phyloP scores from a whole-genome alignment of 2,329 filamentous ascomycete species.

The Fusarium aywerte region DNA sequence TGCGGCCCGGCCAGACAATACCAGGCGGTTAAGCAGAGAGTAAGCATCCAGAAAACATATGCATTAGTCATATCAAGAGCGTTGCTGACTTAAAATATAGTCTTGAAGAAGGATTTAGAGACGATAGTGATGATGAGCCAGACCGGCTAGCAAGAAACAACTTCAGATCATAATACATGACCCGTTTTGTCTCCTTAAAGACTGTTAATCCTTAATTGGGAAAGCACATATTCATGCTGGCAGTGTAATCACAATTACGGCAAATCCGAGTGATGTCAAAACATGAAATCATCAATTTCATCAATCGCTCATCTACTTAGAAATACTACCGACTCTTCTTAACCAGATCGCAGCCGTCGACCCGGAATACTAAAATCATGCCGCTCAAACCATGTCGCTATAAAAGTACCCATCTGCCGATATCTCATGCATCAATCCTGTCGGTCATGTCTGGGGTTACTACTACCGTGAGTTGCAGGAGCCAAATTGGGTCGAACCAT shows the following conservation, averaged over 20 bases:
- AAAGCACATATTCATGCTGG: not conserved
- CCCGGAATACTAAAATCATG: not conserved
- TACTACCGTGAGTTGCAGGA: too few species aligned
- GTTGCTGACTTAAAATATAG: constrained; percentile 46
- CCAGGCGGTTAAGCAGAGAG: constrained; percentile 78
- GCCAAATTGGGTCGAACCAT: not conserved
- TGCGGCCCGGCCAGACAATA: constrained; percentile 58
- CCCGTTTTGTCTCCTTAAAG: not conserved
- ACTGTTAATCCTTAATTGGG: not conserved
- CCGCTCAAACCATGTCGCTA: constrained; percentile 27
- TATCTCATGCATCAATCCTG: not conserved
- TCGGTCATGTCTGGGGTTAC: not conserved
- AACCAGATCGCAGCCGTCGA: not conserved
- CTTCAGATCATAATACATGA: constrained; percentile 34
- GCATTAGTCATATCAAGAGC: not conserved
- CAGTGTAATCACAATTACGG: not conserved
- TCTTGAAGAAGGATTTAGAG: constrained; percentile 68
- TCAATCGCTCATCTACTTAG: constrained; percentile 5
- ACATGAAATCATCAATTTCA: not conserved
- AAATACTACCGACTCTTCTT: not conserved
- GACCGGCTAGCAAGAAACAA: constrained; percentile 40
- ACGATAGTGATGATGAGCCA: constrained; percentile 59
- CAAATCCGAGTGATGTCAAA: not conserved
- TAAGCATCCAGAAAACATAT: constrained; percentile 51
- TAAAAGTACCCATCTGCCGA: not conserved